Evolutionary conservation across 306 rosid species (phyloP).

Genomic region (cucumber (Cucumis sativus)): DNA sequence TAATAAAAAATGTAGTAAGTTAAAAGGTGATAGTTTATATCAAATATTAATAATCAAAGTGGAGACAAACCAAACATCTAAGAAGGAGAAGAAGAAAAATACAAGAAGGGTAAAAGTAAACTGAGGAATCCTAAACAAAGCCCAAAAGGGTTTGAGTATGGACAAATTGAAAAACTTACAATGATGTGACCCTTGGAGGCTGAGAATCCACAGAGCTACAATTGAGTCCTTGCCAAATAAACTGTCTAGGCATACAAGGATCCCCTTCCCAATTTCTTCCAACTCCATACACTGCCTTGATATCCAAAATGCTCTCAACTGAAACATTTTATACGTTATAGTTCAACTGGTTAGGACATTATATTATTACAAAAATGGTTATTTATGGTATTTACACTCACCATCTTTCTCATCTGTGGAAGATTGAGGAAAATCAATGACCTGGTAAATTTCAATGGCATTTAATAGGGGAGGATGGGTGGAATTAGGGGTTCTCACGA

Average conservation of each 20-base stretch:
- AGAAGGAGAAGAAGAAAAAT: too few species aligned
- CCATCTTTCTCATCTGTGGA: slow-evolving; percentile 30
- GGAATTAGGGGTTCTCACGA: slow-evolving; percentile 11
- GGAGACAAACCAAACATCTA: too few species aligned
- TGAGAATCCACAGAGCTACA: slow-evolving; percentile 13
- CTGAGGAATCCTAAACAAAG: not conserved
- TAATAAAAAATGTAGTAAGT: too few species aligned
- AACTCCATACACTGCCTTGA: slow-evolving; percentile 22
- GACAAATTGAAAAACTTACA: slow-evolving; percentile 14
- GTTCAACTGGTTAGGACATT: not conserved
- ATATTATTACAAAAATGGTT: not conserved
- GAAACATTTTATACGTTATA: not conserved
- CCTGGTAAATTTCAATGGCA: slow-evolving; percentile 28
- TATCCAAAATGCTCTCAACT: slow-evolving; percentile 25
- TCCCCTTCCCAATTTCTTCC: slow-evolving; percentile 35
- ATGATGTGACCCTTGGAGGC: slow-evolving; percentile 25
- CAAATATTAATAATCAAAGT: too few species aligned
- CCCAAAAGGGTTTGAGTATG: not conserved
- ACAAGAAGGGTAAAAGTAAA: too few species aligned
- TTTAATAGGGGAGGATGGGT: slow-evolving; percentile 38
- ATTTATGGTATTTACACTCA: not conserved
- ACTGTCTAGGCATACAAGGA: slow-evolving; percentile 25
- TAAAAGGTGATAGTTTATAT: too few species aligned
- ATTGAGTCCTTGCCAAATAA: slow-evolving; percentile 29
- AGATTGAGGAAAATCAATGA: slow-evolving; percentile 6